Base-by-base conservation (phyloP, 441 rosid species). In the Gossypium davidsonii region DNA sequence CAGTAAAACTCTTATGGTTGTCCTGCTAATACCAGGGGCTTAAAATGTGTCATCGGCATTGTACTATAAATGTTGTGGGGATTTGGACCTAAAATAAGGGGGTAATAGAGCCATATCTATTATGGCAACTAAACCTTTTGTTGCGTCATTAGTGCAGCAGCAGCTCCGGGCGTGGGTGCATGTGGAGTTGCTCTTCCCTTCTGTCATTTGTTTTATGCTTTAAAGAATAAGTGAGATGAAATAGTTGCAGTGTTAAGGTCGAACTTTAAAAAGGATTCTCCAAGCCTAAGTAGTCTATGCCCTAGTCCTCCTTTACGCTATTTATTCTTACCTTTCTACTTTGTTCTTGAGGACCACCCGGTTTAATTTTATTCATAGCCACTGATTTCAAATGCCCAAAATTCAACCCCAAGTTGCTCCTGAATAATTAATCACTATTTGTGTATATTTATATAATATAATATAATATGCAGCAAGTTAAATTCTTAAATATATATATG, bases 181-280 rank as follows among this genome's bases (percentile, higher is more conserved):
- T 84, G 79, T 77, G 80, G 81, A 72, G 78, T 71, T 82, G 89
- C 79, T 76, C 62, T 73, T 78, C 74, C 68, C 31, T 61, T 59
- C 12, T 78, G 76, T 74, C 81, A 72, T 81, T 78, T 34, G 39
- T 79, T 81, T 82, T 74, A 61, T 76, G 78, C 7, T 69, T 79
- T 52, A 62, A 77, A 58, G 78, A 84, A 83, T 81, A 78, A 84
- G 76, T 79, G 72, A 67, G 37, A 70, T 26, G 56, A 42, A 52
- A 26, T 39, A 64, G 71, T 11, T 31, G 28, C 61, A 11, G 51
- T 11, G 34, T 37, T 56, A 39, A 70, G 46, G 64, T 74, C 70
- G 57, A 76, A 72, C 53, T 74, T 75, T 77, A 81, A 85, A 83
- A 83, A 73, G 68, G 84, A 76, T 81, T 81, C 82, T 69, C 61